Conservation (phyloP, 1,284 basidiomycete genomes). For the Ceratobasidium sp. region DNA sequence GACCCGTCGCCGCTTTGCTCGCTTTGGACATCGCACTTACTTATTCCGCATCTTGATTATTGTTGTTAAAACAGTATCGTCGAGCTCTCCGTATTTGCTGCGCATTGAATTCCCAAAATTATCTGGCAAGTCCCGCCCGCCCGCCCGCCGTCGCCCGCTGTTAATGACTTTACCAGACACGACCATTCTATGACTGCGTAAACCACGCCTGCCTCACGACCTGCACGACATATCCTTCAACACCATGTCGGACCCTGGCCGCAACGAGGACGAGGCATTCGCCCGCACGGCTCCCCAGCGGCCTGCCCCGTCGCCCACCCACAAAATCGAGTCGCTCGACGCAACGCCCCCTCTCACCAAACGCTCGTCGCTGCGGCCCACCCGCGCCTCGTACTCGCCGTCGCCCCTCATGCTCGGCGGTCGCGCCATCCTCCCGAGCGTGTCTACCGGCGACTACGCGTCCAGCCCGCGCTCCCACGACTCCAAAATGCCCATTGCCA, state of each 20-base stretch:
- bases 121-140: constrained; percentile 32
- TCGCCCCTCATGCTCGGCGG: constrained; percentile 43
- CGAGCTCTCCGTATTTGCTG: background rate
- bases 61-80: constrained; percentile 34
- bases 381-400: constrained; percentile 29
- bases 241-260: constrained; percentile 31
- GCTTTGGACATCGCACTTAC: constrained; percentile 38
- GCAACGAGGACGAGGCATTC: constrained; percentile 14
- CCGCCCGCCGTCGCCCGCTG: background rate
- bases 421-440: constrained; percentile 26
- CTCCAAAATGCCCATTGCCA: constrained; percentile 33
- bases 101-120: constrained; percentile 29
- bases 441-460: constrained; percentile 3
- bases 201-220: constrained; percentile 11
- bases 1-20: constrained; percentile 1
- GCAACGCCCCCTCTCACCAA: constrained; percentile 37
- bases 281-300: background rate
- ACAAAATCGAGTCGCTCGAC: constrained; percentile 33
- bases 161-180: constrained; percentile 16
- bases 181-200: constrained; percentile 22
- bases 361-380: constrained; percentile 33
- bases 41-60: constrained; percentile 45
- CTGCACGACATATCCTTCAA: constrained; percentile 10
- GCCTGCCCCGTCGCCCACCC: constrained; percentile 3
- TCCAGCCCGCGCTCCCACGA: constrained; percentile 12